Conservation (phyloP, 2,329 filamentous ascomycete species). For the Sclerotiophoma versabilis region DNA sequence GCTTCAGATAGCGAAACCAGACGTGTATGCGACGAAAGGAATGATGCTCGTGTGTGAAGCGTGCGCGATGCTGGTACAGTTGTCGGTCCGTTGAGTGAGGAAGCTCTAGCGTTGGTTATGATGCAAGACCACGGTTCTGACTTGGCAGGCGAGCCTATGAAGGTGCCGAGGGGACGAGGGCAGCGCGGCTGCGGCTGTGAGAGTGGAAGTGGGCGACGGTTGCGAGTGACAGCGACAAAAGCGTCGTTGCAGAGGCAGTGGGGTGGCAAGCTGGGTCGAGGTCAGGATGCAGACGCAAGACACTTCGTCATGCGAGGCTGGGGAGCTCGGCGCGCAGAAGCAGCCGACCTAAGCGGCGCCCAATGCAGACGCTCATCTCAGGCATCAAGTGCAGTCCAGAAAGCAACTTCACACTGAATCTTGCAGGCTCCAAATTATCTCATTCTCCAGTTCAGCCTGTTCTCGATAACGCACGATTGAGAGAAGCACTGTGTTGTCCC, state of each 20-base stretch:
- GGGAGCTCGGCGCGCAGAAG: conserved; percentile 19
- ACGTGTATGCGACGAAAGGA: conserved; percentile 17
- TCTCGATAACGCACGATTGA: too few species aligned
- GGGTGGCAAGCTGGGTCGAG: conserved; percentile 15
- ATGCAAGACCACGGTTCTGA: conserved; percentile 18
- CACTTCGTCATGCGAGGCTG: conserved; percentile 24
- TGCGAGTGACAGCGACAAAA: conserved; percentile 13
- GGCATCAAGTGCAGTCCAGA: conserved; percentile 1
- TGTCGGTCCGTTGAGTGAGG: conserved; percentile 17
- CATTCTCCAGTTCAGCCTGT: too few species aligned
- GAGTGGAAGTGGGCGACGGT: conserved; percentile 3
- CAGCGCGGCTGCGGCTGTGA: conserved; percentile 18
- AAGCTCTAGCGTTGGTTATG: conserved; percentile 22
- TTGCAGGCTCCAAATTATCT: not conserved
- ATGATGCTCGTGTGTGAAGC: conserved; percentile 9
- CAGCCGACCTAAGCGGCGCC: conserved; percentile 18
- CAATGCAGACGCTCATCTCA: conserved; percentile 15
- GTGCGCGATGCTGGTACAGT: conserved; percentile 4
- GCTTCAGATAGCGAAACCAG: not conserved
- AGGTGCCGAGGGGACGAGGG: conserved; percentile 10
- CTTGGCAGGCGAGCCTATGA: conserved; percentile 17
- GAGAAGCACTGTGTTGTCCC: too few species aligned
- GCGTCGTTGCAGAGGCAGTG: conserved; percentile 18
- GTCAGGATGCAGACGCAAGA: conserved; percentile 17
- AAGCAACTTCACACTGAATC: not conserved